Conservation (phyloP, 768 basidiomycete genomes). For the Xerocomus potaroensis region DNA sequence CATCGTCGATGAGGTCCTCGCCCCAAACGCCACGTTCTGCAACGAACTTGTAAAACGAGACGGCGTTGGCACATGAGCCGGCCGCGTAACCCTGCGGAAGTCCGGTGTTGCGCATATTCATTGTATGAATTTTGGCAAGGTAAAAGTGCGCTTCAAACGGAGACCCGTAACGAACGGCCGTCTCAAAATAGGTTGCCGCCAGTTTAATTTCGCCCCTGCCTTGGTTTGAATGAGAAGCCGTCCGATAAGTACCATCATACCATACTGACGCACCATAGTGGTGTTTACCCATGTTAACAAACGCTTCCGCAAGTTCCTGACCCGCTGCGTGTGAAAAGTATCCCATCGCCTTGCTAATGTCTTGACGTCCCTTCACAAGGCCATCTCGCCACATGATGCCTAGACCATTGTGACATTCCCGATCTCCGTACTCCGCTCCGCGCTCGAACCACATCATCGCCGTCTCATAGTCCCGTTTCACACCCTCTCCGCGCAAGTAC, state of each 20-base stretch:
- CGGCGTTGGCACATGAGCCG: conserved; percentile 84
- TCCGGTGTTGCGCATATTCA: conserved; percentile 41
- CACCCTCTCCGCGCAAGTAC: conserved; percentile 91
- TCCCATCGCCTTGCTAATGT: conserved; percentile 56
- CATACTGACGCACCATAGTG: conserved; percentile 48
- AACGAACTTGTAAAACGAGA: conserved; percentile 91
- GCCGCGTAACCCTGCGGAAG: conserved; percentile 48
- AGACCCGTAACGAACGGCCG: conserved; percentile 81
- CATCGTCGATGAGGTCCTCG: conserved; percentile 76
- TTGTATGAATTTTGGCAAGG: conserved; percentile 75
- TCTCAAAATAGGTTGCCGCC: conserved; percentile 77
- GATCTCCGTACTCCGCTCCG: conserved; percentile 74
- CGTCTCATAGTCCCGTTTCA: conserved; percentile 64
- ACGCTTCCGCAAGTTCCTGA: conserved; percentile 88
- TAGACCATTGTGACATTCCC: conserved; percentile 84
- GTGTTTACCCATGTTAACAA: conserved; percentile 85
- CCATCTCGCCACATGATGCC: conserved; percentile 94
- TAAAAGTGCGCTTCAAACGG: conserved; percentile 96
- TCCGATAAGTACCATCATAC: neutral
- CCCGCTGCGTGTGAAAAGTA: conserved; percentile 79
- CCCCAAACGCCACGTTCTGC: conserved; percentile 89
- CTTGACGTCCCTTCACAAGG: conserved; percentile 62
- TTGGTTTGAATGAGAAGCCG: conserved; percentile 28
- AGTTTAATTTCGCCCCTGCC: conserved; percentile 62
- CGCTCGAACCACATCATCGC: conserved; percentile 96